A percentile compares a stretch with the other conserved stretches of the same genome.
Conservation (phyloP, 441 rosid genomes). For the Syzygium syzygioides region DNA sequence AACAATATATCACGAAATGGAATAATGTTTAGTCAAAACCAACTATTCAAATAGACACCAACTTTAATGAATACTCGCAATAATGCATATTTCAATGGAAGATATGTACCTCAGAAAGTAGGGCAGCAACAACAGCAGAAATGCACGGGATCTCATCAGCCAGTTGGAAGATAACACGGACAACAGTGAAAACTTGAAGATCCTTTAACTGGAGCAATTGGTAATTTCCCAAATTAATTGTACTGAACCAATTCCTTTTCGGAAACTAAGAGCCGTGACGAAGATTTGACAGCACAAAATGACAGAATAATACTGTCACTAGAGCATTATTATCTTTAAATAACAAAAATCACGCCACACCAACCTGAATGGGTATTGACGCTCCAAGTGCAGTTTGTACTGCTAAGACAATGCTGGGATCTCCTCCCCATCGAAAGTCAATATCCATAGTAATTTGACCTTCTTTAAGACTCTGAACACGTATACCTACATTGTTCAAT, state of each 20-base stretch:
- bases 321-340: not conserved
- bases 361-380: conserved; percentile 93
- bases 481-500: conserved; percentile 52
- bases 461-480: conserved; percentile 85
- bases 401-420: conserved; percentile 87
- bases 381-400: conserved; percentile 93
- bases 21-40: not conserved
- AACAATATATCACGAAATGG: not conserved
- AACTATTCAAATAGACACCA: not conserved
- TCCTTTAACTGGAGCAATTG: conserved; percentile 68
- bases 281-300: not conserved
- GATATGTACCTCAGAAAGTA: conserved; percentile 75
- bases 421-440: conserved; percentile 98
- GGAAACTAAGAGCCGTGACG: not conserved
- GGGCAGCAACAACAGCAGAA: conserved; percentile 92
- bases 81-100: not conserved
- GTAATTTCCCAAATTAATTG: not conserved
- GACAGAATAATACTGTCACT: not conserved
- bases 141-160: conserved; percentile 97
- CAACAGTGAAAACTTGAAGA: conserved; percentile 91
- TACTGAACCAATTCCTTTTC: not conserved
- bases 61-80: not conserved
- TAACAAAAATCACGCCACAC: not conserved
- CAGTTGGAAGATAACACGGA: conserved; percentile 93
- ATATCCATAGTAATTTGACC: conserved; percentile 96